phyloP scores from a whole-genome alignment of 176 grass and related monocot species.

The Phyllostachys edulis region DNA sequence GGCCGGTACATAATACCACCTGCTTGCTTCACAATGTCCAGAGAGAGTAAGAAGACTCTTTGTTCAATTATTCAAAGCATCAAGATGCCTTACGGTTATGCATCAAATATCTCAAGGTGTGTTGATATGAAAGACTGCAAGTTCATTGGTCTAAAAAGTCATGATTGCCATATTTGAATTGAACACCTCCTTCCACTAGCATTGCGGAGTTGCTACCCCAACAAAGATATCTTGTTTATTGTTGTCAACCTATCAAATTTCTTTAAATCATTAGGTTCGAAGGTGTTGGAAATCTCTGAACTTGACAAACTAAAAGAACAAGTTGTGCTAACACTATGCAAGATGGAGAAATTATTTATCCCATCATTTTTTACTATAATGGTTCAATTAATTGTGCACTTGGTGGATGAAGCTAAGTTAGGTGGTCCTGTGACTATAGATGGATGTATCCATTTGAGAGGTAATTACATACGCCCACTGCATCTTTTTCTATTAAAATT shows the following conservation, averaged over 20 bases:
- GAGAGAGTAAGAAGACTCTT: neutral
- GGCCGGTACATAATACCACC: neutral
- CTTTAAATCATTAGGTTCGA: slow-evolving; percentile 29
- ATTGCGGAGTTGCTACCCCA: too few species aligned
- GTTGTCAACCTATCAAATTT: slow-evolving; percentile 11
- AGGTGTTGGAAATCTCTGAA: slow-evolving; percentile 11
- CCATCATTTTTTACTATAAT: slow-evolving; percentile 28
- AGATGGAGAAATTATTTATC: slow-evolving; percentile 27
- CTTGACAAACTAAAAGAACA: slow-evolving; percentile 1
- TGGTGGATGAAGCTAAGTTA: slow-evolving; percentile 24
- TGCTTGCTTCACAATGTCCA: neutral
- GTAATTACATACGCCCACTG: neutral
- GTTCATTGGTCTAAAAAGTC: neutral
- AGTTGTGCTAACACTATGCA: slow-evolving; percentile 24
- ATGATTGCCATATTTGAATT: neutral
- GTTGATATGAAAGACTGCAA: neutral
- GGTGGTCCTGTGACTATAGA: slow-evolving; percentile 8
- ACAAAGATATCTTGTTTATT: too few species aligned
- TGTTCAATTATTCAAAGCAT: neutral
- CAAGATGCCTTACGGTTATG: neutral
- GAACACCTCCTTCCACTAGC: neutral
- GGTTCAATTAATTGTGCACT: slow-evolving; percentile 36
- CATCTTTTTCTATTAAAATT: too few species aligned
- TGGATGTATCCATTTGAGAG: slow-evolving; percentile 43
- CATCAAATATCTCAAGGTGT: neutral